Base-by-base conservation (phyloP, 176 grass and related monocot species). In the Chloris gayana region DNA sequence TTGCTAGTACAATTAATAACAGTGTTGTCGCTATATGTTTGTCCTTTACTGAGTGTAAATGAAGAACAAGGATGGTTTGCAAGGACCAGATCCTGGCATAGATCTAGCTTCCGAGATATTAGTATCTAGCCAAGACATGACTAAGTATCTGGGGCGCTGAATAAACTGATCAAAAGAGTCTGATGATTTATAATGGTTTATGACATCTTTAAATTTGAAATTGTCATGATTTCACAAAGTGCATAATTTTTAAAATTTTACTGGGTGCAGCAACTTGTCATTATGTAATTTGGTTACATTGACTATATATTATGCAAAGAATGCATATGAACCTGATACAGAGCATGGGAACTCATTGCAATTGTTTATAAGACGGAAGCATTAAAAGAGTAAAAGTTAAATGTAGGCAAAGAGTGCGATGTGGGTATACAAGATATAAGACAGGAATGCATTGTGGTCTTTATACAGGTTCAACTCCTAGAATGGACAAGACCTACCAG, bases 81-180 rank as follows among this genome's bases (percentile, higher is more conserved):
- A n/a, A n/a, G n/a, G n/a, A n/a, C n/a, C 75, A 53, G 35, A 84
- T 54, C 31, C 71, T 58, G 26, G 21, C 33, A 56, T 9, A 1
- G 60, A 67, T 67, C 34, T 59, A 73, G 32, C 61, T 77, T 67
- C 25, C 29, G 9, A 44, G 75, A 49, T 72, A 84, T 41, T 33
- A 84, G 14, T 15, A 75, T 70, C 51, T 64, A 84, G 63, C 29
- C 22, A 84, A 63, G 15, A 70, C 21, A 79, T 41, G 24, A 56
- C 18, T 57, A 67, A 19, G 14, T 51, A 84, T 53, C 53, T 69
- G 34, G 63, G 64, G 46, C 77, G 29, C 12, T 69, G 29, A 17
- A 30, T 62, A 51, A 15, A 72, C 14, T 46, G 68, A 67, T 17
- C 19, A 25, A 57, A 22, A 30, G 19, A 87, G 10, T 63, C 6